Conservation (phyloP, 2,329 filamentous ascomycete genomes). For the Ambrosiella xylebori region DNA sequence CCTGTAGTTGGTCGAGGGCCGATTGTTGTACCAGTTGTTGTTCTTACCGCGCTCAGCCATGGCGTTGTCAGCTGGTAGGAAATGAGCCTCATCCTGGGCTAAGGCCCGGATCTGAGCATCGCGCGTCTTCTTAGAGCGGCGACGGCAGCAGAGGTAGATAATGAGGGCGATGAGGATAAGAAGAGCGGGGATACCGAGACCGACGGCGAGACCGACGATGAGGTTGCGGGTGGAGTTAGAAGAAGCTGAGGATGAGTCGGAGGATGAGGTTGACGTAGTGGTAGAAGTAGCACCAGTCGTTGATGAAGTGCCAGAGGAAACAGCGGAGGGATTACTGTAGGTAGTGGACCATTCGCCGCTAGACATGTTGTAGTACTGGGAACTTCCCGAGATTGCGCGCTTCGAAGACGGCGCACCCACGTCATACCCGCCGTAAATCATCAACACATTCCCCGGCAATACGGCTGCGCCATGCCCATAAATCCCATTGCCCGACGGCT, state of each 20-base stretch:
- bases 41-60: conserved; percentile 21
- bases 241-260: neutral
- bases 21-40: conserved; percentile 19
- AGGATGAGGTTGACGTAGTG: neutral
- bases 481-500: conserved; percentile 29
- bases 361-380: conserved; percentile 40
- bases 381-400: conserved; percentile 17
- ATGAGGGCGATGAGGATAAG: conserved; percentile 29
- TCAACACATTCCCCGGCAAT: conserved; percentile 50
- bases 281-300: conserved; percentile 9
- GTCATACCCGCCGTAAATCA: conserved; percentile 46
- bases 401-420: conserved; percentile 25
- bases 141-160: conserved; percentile 28
- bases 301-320: neutral
- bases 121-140: conserved; percentile 20
- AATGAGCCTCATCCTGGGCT: conserved; percentile 31
- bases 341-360: conserved; percentile 34
- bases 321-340: conserved; percentile 22
- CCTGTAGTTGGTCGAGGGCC: conserved; percentile 9
- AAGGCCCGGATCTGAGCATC: conserved; percentile 32
- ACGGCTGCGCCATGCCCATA: conserved; percentile 48
- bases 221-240: conserved; percentile 18
- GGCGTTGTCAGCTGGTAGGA: conserved; percentile 20
- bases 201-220: conserved; percentile 47
- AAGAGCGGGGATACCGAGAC: conserved; percentile 40